Evolutionary conservation across 352 stramenopile genomes (phyloP), one percentile per base, ranked within the genome.

Genomic region (Globisporangium barbulae): DNA sequence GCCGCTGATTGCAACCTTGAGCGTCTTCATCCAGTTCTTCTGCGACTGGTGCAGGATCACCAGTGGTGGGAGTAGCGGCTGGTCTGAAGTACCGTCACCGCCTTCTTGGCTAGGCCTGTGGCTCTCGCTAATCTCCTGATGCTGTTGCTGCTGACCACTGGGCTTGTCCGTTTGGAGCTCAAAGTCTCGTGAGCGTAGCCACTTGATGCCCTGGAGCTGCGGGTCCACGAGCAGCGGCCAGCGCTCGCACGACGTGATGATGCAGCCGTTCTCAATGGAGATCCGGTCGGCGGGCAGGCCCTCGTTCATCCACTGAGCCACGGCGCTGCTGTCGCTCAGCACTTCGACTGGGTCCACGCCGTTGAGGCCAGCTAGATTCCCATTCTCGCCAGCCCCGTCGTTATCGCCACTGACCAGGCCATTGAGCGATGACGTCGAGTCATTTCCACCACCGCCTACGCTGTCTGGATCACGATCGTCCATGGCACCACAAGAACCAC

Each of bases 251-350:
- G 85, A 94, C 37, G 85, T 89, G 49, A 97, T 93, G 57, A 98
- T 97, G 53, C 85, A 94, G 19, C 91, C 93, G 56, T 98, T 98
- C 62, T 98, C 93, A 15, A 97, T 84, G 10, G 88, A 97, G 15
- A 98, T 97, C 6, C 90, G 79, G 65, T 98, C 91, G 0, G 90
- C 79, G 2, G 91, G 91, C 0, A 98, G 67, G 0, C 88, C 88
- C 77, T 98, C 90, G 59, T 97, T 97, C 85, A 96, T 90, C 93
- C 91, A 98, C 52, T 96, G 81, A 0, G 91, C 93, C 1, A 97
- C 77, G 5, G 90, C 62, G 33, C 85, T 88, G 13, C 88, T 89
- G 56, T 93, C 84, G 35, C 85, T 96, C 0, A 98, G 73, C 54
- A 97, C 88, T 25, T 85, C 72, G 9, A 98, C 71, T 0, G 92